Evolutionary conservation across 257 asterid species (phyloP).

Genomic region (Pogostemon cablin): DNA sequence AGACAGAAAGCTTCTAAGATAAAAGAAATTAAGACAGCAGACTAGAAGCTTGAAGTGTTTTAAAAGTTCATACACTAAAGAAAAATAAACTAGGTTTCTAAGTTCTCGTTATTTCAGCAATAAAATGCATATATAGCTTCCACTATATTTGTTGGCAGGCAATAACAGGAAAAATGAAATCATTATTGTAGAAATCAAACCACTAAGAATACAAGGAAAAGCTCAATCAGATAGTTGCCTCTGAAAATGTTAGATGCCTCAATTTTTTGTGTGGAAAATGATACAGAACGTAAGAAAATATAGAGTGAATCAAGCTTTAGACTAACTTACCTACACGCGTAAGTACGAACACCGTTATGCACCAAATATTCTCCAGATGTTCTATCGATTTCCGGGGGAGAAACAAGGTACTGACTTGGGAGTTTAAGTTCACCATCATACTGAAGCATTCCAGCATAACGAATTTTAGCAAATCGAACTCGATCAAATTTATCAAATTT

Average conservation of each 20-base stretch:
- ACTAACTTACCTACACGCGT: slow-evolving; percentile 83
- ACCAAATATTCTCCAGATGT: slow-evolving; percentile 96
- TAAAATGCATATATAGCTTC: neutral
- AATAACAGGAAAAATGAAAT: neutral
- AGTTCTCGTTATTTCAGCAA: neutral
- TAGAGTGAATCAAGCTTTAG: neutral
- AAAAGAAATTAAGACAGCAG: neutral
- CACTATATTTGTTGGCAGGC: slow-evolving; percentile 4
- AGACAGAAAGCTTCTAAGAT: neutral
- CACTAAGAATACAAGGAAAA: slow-evolving; percentile 1
- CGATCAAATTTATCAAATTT: slow-evolving; percentile 85
- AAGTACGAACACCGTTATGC: slow-evolving; percentile 79
- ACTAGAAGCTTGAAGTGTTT: neutral
- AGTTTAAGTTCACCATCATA: slow-evolving; percentile 97
- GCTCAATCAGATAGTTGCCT: slow-evolving; percentile 9
- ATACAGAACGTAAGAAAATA: neutral
- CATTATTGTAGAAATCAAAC: neutral
- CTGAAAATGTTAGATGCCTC: slow-evolving; percentile 10
- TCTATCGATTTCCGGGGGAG: slow-evolving; percentile 95
- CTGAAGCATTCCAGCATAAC: slow-evolving; percentile 97
- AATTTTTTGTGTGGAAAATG: neutral
- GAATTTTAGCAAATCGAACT: slow-evolving; percentile 79
- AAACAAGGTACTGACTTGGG: slow-evolving; percentile 83
- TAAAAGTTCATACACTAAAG: neutral
- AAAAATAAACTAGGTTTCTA: neutral